Percentiles rank a stretch among this genome's conserved stretches.
These are phyloP conservation scores for Alternaria solani DNA, from an alignment of 2,329 filamentous ascomycete genomes.

Conservation along the genomic window DNA sequence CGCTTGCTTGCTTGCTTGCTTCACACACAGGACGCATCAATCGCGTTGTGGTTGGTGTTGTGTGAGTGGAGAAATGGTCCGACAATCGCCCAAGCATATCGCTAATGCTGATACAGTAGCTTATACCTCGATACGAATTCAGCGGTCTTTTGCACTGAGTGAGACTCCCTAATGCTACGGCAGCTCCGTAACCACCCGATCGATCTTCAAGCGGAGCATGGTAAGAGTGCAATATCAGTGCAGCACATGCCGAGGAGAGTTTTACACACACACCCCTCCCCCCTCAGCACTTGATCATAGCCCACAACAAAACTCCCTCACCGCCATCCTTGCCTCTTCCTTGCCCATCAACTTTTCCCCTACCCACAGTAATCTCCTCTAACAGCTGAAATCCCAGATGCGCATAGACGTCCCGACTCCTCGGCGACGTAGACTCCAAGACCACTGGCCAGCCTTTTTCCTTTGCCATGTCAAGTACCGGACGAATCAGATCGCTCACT, in stretches of 20 bases:
- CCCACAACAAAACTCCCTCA: conserved; percentile 13
- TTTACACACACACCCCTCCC: background rate
- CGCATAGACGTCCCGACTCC: conserved; percentile 10
- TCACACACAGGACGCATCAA: background rate
- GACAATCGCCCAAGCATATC: background rate
- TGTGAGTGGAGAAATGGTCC: background rate
- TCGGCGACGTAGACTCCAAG: conserved; percentile 10
- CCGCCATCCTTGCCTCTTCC: conserved; percentile 13
- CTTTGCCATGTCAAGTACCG: conserved; percentile 12
- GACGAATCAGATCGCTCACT: conserved; percentile 13
- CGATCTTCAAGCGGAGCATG: background rate
- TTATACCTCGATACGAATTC: background rate
- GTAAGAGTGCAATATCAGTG: background rate
- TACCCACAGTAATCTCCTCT: conserved; percentile 7
- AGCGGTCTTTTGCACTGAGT: background rate
- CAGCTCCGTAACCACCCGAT: background rate
- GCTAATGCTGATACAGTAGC: background rate
- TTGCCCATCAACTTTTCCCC: conserved; percentile 2
- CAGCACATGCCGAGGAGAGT: background rate
- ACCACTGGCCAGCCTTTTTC: conserved; percentile 13
- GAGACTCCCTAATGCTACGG: background rate
- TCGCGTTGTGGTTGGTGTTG: background rate
- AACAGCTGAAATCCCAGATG: conserved; percentile 11
- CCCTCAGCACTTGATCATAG: conserved; percentile 12
- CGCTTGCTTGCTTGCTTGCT: conserved; percentile 2